Evolutionary conservation across 352 stramenopile species (phyloP), one percentile per base, ranked within the genome.

Genomic region (Saprolegnia diclina): DNA sequence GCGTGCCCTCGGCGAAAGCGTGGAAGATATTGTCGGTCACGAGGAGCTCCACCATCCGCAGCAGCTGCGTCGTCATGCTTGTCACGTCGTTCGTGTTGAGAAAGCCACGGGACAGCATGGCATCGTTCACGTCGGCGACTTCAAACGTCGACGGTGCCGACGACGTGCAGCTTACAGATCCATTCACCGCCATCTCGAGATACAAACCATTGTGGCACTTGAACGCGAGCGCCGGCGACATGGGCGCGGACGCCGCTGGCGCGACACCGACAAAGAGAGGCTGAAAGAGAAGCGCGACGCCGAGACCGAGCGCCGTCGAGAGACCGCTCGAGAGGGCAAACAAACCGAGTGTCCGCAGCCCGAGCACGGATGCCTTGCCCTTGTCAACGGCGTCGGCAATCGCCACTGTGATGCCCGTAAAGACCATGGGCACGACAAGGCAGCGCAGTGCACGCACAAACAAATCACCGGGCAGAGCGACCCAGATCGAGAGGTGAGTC

Each of bases 281-380:
- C 0, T 81, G 78, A 63, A 88, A 91, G 16, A 77, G 38, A 13
- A 92, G 56, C 10, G 82, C 82, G 6, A 92, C 59, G 19, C 67
- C 71, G 63, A 90, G 79, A 0, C 86, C 83, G 24, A 89, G 72
- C 0, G 70, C 18, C 3, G 32, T 22, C 26, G 57, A 50, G 57
- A 48, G 22, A 11, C 7, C 11, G 10, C n/a, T 46, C 22, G 57
- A 65, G 19, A 65, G 11, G 18, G 4, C 10, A 21, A 53, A 65
- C n/a, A 55, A 19, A 4, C 57, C 57, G 14, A 65, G 7, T 7
- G 57, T 65, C 10, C 57, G 57, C 57, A 35, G 24, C 40, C 57
- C 57, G n/a, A 65, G 37, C 29, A 65, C 74, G 5, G 80, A 87
- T 0, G 88, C 76, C 71, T 91, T 91, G 38, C 85, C 85, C 3